These are phyloP conservation scores for Aspergillus ellipticus DNA, from an alignment of 495 filamentous ascomycete genomes.

Conservation along the genomic window DNA sequence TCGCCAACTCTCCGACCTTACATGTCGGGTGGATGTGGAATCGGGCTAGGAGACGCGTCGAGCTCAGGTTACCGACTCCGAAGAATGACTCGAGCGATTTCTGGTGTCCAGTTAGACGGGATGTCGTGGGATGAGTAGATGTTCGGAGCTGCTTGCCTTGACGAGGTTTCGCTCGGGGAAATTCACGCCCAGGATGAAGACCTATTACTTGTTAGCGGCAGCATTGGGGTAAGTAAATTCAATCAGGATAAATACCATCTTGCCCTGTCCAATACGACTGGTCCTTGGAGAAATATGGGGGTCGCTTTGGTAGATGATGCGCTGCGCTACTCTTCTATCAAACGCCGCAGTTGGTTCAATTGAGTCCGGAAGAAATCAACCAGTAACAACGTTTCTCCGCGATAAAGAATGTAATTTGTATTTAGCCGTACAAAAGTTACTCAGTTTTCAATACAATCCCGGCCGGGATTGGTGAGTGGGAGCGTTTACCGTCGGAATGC, in stretches of 20 bases:
- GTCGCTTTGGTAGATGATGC: constrained; percentile 2
- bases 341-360: neutral
- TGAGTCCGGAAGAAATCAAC: constrained; percentile 26
- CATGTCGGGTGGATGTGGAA: constrained; percentile 80
- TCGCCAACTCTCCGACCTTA: constrained; percentile 64
- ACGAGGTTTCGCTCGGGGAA: constrained; percentile 80
- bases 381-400: constrained; percentile 39
- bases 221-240: neutral
- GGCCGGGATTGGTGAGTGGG: neutral
- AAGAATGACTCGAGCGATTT: constrained; percentile 87
- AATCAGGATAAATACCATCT: constrained; percentile 27
- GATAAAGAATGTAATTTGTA: constrained; percentile 7
- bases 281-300: neutral
- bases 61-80: constrained; percentile 71
- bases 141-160: constrained; percentile 53
- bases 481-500: neutral
- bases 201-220: constrained; percentile 39
- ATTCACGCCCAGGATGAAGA: constrained; percentile 79
- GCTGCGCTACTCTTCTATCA: constrained; percentile 1
- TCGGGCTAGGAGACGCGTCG: constrained; percentile 74
- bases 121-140: constrained; percentile 7
- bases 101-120: constrained; percentile 42
- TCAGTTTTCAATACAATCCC: neutral
- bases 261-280: constrained; percentile 9
- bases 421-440: neutral